These are phyloP conservation scores for Pichia sp. DNA, from an alignment of 1,139 yeast genomes.

Conservation along the genomic window DNA sequence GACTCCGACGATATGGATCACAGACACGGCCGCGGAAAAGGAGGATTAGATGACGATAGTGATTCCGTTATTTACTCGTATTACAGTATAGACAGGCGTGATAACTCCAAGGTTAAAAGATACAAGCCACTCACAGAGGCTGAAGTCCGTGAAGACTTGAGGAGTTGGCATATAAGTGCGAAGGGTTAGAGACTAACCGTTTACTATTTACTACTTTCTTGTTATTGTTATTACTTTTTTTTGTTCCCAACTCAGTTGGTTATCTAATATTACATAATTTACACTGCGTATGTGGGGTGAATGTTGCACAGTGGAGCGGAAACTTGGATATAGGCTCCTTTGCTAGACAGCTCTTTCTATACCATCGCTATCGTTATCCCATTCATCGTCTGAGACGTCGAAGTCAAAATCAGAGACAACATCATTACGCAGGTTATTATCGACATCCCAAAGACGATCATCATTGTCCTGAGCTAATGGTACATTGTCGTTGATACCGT, in stretches of 20 bases:
- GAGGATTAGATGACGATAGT: conserved; percentile 9
- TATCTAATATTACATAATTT: background rate
- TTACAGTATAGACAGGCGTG: background rate
- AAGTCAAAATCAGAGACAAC: conserved; percentile 20
- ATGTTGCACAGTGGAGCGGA: background rate
- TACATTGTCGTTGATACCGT: background rate
- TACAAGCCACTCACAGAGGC: conserved; percentile 28
- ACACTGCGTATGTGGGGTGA: background rate
- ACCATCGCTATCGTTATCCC: conserved; percentile 28
- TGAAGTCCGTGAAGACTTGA: conserved; percentile 27
- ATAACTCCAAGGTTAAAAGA: conserved; percentile 7
- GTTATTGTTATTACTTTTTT: background rate
- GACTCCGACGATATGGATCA: conserved; percentile 5
- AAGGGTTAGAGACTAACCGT: background rate
- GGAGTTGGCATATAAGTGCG: conserved; percentile 29
- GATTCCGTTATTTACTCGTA: background rate
- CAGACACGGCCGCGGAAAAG: background rate
- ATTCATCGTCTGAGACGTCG: conserved; percentile 19
- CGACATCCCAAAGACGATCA: conserved; percentile 9
- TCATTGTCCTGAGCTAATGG: background rate
- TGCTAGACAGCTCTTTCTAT: conserved; percentile 23
- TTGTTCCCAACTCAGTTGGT: background rate
- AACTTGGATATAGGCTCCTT: background rate
- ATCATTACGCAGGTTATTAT: conserved; percentile 15
- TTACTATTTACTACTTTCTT: background rate